Conservation (phyloP, 208 protist genomes). For the Wallacemonas sp. region DNA sequence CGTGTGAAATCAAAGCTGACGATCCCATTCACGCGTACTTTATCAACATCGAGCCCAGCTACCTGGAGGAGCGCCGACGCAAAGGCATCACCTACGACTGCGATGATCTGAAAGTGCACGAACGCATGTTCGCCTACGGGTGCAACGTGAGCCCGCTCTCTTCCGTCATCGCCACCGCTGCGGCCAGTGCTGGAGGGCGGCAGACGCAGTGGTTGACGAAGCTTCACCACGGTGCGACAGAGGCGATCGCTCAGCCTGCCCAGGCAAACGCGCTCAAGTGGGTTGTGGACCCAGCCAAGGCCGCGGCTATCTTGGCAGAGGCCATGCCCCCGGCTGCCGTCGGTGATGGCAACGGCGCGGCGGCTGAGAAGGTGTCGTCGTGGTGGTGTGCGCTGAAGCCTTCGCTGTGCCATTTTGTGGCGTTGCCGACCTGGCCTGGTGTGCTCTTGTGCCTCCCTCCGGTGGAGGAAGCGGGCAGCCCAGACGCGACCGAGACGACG, state of each 20-base stretch:
- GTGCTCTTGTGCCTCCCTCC: conserved; percentile 48
- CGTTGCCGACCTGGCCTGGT: conserved; percentile 49
- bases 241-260: not conserved
- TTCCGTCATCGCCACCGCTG: not conserved
- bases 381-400: conserved; percentile 44
- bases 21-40: conserved; percentile 76
- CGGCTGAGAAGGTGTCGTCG: not conserved
- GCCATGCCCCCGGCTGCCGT: not conserved
- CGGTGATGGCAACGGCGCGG: not conserved
- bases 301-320: not conserved
- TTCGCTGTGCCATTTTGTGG: conserved; percentile 62
- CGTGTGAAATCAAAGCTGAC: conserved; percentile 31
- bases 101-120: conserved; percentile 66
- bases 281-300: conserved; percentile 11
- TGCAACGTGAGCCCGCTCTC: conserved; percentile 36
- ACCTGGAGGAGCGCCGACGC: conserved; percentile 46
- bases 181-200: not conserved
- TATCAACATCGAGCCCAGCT: conserved; percentile 64
- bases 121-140: conserved; percentile 80
- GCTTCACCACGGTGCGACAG: not conserved
- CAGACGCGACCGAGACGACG: not conserved
- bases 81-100: conserved; percentile 45
- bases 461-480: not conserved
- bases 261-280: conserved; percentile 1
- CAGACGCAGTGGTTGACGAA: not conserved